A percentile compares a stretch with the other conserved stretches of the same genome.
phyloP scores from a whole-genome alignment of 2,329 filamentous ascomycete species.

The Podosphaera xanthii region DNA sequence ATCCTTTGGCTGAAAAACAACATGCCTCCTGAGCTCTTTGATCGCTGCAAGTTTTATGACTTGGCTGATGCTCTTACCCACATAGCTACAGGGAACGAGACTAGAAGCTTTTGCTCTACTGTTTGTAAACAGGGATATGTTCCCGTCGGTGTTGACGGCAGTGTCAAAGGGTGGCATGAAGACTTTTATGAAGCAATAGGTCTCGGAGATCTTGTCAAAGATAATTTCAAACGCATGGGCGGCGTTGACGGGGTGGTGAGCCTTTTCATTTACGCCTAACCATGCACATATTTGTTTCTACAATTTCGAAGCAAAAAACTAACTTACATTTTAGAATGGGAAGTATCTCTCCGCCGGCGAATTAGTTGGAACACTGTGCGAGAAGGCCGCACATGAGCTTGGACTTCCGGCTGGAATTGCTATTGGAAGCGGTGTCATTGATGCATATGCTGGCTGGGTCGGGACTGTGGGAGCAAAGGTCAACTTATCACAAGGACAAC shows the following conservation, averaged over 20 bases:
- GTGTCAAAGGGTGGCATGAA: conserved; percentile 93
- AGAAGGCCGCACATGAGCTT: conserved; percentile 61
- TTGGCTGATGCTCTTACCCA: conserved; percentile 82
- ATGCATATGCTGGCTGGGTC: conserved; percentile 96
- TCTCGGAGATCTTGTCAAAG: conserved; percentile 58
- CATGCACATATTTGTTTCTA: neutral
- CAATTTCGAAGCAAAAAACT: conserved; percentile 5
- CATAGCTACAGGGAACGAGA: conserved; percentile 78
- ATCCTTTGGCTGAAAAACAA: conserved; percentile 96
- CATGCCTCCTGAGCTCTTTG: conserved; percentile 81
- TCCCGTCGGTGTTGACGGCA: conserved; percentile 89
- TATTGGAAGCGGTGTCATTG: conserved; percentile 88
- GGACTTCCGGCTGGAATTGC: conserved; percentile 73
- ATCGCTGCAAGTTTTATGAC: conserved; percentile 92
- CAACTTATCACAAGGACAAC: conserved; percentile 41
- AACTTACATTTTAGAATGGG: conserved; percentile 43
- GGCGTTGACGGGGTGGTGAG: conserved; percentile 87
- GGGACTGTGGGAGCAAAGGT: conserved; percentile 97
- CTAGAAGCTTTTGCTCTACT: conserved; percentile 79
- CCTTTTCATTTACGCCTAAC: conserved; percentile 20
- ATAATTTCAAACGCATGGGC: conserved; percentile 82
- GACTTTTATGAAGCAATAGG: conserved; percentile 80
- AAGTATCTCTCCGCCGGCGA: conserved; percentile 82
- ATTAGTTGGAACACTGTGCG: conserved; percentile 62
- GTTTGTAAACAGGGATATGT: conserved; percentile 96